Evolutionary conservation across 352 stramenopile species (phyloP).

Genomic region (Phytophthora kernoviae): DNA sequence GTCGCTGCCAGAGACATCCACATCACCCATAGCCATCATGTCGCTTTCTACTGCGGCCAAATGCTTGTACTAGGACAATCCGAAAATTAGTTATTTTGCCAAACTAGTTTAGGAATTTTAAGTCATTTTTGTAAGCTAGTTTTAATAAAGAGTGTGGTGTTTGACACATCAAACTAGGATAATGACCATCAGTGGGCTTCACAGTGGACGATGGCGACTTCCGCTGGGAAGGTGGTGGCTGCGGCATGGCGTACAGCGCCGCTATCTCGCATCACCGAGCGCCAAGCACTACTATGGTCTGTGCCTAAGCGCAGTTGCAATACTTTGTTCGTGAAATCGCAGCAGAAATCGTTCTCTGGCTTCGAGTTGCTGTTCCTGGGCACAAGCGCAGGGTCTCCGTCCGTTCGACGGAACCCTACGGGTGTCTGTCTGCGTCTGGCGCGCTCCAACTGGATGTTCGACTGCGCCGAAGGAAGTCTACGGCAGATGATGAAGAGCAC

Average conservation of each 20-base stretch:
- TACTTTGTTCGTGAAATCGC: constrained; percentile 38
- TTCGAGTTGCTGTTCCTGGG: constrained; percentile 87
- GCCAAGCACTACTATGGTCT: constrained; percentile 43
- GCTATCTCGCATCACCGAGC: constrained; percentile 40
- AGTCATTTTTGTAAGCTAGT: too few relatives aligned
- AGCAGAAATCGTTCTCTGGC: constrained; percentile 71
- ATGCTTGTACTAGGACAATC: too few relatives aligned
- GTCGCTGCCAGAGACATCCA: constrained; percentile 24
- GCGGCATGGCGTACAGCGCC: constrained; percentile 22
- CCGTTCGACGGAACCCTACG: constrained; percentile 65
- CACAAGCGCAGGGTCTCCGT: constrained; percentile 79
- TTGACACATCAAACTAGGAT: constrained; percentile 1
- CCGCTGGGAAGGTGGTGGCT: constrained; percentile 12
- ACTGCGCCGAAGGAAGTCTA: constrained; percentile 84
- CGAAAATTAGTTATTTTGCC: too few relatives aligned
- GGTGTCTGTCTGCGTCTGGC: constrained; percentile 63
- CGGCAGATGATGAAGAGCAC: constrained; percentile 83
- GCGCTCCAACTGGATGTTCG: constrained; percentile 88
- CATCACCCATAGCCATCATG: constrained; percentile 21
- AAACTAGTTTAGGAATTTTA: too few relatives aligned
- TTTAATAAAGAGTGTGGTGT: neutral
- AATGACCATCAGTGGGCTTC: neutral
- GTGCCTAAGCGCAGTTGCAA: constrained; percentile 69
- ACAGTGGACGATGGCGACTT: constrained; percentile 11
- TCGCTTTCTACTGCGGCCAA: neutral